Base-by-base conservation (phyloP, 208 protist genomes). In the Acanthamoeba divionensis region DNA sequence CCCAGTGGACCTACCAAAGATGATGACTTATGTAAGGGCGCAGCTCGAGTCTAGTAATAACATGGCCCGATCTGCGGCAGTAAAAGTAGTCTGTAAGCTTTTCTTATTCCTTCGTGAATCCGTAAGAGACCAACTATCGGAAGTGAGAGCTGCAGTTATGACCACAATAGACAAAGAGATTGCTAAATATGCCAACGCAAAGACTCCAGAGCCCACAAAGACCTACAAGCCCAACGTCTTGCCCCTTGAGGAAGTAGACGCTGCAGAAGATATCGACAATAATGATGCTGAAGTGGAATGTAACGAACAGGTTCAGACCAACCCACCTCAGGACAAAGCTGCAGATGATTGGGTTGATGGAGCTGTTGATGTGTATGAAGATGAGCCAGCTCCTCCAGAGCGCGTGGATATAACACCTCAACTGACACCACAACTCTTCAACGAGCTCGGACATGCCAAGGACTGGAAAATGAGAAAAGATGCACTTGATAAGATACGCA, bases 131-230 rank as follows among this genome's bases (percentile, higher is more conserved):
- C 44, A 71, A 9, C 71, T 93, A 12, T 31, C 31, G 8, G 82
- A 93, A 24, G 75, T 90, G n/a, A 93, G 92, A 52, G 80, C 89
- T 1, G 89, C 88, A 7, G 57, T 93, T 24, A 69, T 93, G 50
- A 47, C 55, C 45, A 38, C 79, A 24, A 91, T 93, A 45, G 63
- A 91, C 18, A 83, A 45, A 41, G 89, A 93, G 77, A 86, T 93
- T 75, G 91, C 41, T 55, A 86, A 66, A 26, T 60, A 67, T 18
- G 77, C 77, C 36, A 86, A 60, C 54, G 77, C 77, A 31, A 86
- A 86, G 77, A 50, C 77, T n/a, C 54, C 62, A 9, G 54, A 50
- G 15, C 77, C 77, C 29, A 86, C 77, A 26, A 86, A 66, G 55
- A 67, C 67, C 52, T 67, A 86, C 15, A n/a, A n/a, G n/a, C n/a